A percentile compares a stretch with the other conserved stretches of the same genome.
Conservation (phyloP, 768 basidiomycete species). For the Russula dissimulans region DNA sequence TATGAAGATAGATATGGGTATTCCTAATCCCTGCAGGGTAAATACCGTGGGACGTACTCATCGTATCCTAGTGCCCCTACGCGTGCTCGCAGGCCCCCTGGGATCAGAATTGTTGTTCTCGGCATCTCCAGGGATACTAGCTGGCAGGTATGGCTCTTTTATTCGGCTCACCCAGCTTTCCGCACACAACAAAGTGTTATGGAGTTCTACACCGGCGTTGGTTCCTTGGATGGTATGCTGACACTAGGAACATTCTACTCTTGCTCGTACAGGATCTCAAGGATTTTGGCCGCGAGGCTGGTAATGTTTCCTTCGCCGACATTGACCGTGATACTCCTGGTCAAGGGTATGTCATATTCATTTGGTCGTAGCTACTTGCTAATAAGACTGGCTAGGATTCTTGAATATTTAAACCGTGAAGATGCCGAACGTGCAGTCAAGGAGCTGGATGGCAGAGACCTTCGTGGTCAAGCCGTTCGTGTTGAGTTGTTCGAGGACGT, state of each 20-base stretch:
- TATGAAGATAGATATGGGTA: slow-evolving; percentile 50
- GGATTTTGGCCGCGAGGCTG: slow-evolving; percentile 92
- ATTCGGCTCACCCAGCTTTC: not conserved
- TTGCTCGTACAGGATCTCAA: slow-evolving; percentile 72
- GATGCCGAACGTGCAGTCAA: slow-evolving; percentile 93
- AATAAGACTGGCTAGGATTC: slow-evolving; percentile 43
- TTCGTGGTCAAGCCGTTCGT: slow-evolving; percentile 73
- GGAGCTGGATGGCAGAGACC: slow-evolving; percentile 76
- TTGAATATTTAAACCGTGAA: slow-evolving; percentile 81
- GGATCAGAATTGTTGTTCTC: slow-evolving; percentile 75
- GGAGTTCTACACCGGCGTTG: not conserved
- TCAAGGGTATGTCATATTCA: slow-evolving; percentile 59
- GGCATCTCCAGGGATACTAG: slow-evolving; percentile 92
- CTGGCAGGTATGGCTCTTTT: slow-evolving; percentile 82
- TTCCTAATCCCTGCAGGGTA: not conserved
- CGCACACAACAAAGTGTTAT: not conserved
- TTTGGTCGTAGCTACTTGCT: not conserved
- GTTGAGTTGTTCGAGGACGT: slow-evolving; percentile 60
- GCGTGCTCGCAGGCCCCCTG: slow-evolving; percentile 68
- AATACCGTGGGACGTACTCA: slow-evolving; percentile 1
- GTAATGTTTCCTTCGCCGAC: slow-evolving; percentile 89
- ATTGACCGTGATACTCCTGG: slow-evolving; percentile 81
- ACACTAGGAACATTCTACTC: not conserved
- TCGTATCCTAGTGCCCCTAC: slow-evolving; percentile 32
- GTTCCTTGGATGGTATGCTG: not conserved